A percentile compares a stretch with the other conserved stretches of the same genome.
Conservation (phyloP, 108 stramenopile species). For the Mayamaea pseudoterrestris region DNA sequence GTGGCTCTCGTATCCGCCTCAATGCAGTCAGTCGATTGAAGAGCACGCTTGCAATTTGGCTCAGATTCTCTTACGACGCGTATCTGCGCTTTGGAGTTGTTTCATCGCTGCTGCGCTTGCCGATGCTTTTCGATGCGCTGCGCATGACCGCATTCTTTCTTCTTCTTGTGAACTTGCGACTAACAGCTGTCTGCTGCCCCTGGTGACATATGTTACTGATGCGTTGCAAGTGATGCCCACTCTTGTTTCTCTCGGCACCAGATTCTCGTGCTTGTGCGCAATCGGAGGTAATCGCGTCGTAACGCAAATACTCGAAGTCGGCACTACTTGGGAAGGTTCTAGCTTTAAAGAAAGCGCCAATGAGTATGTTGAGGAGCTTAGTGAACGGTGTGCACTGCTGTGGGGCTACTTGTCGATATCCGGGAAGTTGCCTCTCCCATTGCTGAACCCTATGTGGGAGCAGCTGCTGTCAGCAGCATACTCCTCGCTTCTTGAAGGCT, state of each 20-base stretch:
- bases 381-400: conserved; percentile 25
- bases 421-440: conserved; percentile 26
- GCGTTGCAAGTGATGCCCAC: conserved; percentile 13
- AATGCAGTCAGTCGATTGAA: conserved; percentile 2
- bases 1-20: conserved; percentile 18
- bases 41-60: conserved; percentile 15
- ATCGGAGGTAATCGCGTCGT: conserved; percentile 14
- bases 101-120: conserved; percentile 24
- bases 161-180: too few relatives aligned
- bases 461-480: conserved; percentile 42
- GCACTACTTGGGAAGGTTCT: conserved; percentile 50
- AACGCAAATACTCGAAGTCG: conserved; percentile 33
- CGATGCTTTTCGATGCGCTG: too few relatives aligned
- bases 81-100: conserved; percentile 44
- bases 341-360: conserved; percentile 60
- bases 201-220: too few relatives aligned
- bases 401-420: conserved; percentile 30
- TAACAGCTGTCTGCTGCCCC: too few relatives aligned
- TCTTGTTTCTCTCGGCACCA: conserved; percentile 19
- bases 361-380: conserved; percentile 63
- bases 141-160: too few relatives aligned
- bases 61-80: conserved; percentile 29
- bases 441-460: conserved; percentile 36
- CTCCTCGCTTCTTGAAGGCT: conserved; percentile 70
- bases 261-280: conserved; percentile 20